Evolutionary conservation across 176 grass and related monocot species (phyloP), one percentile per base, ranked within the genome.

Genomic region (Oryza rufipogon): DNA sequence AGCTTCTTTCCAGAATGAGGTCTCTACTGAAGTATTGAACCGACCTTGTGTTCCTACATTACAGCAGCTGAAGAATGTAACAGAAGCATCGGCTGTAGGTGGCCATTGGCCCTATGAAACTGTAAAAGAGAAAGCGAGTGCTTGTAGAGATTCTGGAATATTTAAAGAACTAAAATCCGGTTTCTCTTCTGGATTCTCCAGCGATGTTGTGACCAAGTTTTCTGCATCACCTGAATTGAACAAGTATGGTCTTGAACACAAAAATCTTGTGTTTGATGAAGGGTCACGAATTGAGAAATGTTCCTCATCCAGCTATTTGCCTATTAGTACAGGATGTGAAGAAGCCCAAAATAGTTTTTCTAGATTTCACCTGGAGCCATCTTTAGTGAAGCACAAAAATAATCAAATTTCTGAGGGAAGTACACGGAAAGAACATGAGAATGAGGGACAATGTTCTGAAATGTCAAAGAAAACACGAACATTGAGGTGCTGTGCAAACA

Each of bases 151-250:
- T 83, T 75, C 82, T 87, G 78, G 75, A 70, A 45, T 64, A 61
- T 87, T 64, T 79, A 90, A 75, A 77, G 70, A 87, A 46, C 65
- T 76, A 17, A 89, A 84, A 28, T 81, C 92, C 48, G 89, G 83
- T 90, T 78, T 92, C 36, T 98, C 96, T 89, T 98, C 87, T 85
- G 93, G 85, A 49, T 95, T 89, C 19, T 95, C 93, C 45, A 90
- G 87, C 23, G 87, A 86, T 87, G 89, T 90, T 39, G 56, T 98
- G 80, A 94, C 93, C 78, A 90, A 94, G 79, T 84, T 93, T 84
- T 91, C 88, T 70, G 75, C 70, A 46, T 86, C 91, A 92, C 73
- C 83, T 87, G 89, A 90, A 87, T 56, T 64, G 68, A 91, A 95
- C 67, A 92, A 80, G 74, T 79, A 85, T 75, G 73, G 74, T 39